Conservation (phyloP, 1,139 yeast species). For the Ashbya aceris region DNA sequence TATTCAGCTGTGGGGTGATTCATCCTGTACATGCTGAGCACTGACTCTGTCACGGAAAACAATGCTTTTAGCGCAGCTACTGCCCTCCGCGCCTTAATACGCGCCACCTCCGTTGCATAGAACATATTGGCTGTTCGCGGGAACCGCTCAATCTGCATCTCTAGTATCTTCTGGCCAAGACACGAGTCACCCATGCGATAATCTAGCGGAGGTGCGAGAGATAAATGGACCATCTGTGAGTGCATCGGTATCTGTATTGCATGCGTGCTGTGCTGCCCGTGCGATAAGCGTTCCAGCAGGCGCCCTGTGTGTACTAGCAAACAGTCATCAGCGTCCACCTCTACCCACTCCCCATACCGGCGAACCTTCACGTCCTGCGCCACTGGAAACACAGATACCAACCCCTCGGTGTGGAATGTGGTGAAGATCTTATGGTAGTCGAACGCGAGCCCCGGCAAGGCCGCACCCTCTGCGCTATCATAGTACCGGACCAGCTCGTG, state of each 20-base stretch:
- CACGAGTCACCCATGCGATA: constrained; percentile 8
- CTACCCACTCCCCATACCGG: constrained; percentile 22
- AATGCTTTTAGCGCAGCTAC: constrained; percentile 17
- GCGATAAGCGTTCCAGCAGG: constrained; percentile 16
- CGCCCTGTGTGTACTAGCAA: constrained; percentile 25
- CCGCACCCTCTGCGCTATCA: constrained; percentile 5
- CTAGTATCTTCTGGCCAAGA: constrained; percentile 11
- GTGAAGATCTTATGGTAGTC: constrained; percentile 15
- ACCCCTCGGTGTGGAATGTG: constrained; percentile 15
- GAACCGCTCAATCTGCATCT: constrained; percentile 18
- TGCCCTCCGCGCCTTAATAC: constrained; percentile 11
- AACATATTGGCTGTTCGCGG: constrained; percentile 18
- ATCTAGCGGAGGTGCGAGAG: constrained; percentile 18
- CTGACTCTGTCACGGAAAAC: constrained; percentile 21
- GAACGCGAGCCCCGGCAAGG: constrained; percentile 7
- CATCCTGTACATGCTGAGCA: constrained; percentile 22
- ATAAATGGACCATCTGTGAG: constrained; percentile 14
- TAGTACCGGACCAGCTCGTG: constrained; percentile 17
- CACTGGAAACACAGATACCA: constrained; percentile 21
- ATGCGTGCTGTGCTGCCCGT: constrained; percentile 19
- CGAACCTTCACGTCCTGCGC: constrained; percentile 20
- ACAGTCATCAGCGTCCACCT: constrained; percentile 22
- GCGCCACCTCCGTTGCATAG: constrained; percentile 16
- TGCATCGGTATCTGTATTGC: constrained; percentile 19
- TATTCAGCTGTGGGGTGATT: constrained; percentile 11